Base-by-base conservation (phyloP, 179 eudicot species). In the Silene noctiflora region DNA sequence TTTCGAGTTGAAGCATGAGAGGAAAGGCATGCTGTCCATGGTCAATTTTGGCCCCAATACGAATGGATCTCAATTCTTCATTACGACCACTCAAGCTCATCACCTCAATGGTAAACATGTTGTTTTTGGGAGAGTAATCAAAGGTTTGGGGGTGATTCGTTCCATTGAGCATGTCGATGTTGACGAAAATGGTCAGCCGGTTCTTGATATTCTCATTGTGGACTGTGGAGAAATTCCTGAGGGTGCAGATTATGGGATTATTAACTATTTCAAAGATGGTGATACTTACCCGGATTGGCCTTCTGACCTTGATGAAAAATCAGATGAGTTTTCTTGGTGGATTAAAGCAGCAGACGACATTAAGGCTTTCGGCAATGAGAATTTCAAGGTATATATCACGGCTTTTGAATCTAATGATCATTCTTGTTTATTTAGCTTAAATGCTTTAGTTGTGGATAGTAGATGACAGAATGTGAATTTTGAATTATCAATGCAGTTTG, bases 1-100 rank as follows among this genome's bases (percentile, higher is more conserved):
- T 83, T 90, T 88, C 56, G 89, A 87, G 69, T 76, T 88, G 3
- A 87, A 83, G 67, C 97, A 91, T 74, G 87, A 82, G 67, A 85
- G 95, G 31, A 90, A 91, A 79, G 97, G 97, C 62, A 90, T 90
- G 85, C 59, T 91, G 20, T 88, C 97, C 31, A 90, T 91, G 97
- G 92, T 86, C 27, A 91, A 91, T 72, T 44, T 78, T 31, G 95
- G 95, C 71, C 95, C 95, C 42, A 82, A 90, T 73, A 87, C 90
- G 44, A 91, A 90, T 76, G 90, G 90, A 19, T 91, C 97, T 33
- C 92, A 91, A 48, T 91, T 90, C 76, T 87, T 85, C 56, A 90
- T 90, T 24, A 85, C 89, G 64, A 88, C 92, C 21, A 85, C 90
- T 17, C 91, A 81, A 72, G 60, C 91, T 42, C 78, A 86, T 80